A percentile compares a stretch with the other conserved stretches of the same genome.
Conservation (phyloP, 2,329 filamentous ascomycete species). For the Penicillium sp. region DNA sequence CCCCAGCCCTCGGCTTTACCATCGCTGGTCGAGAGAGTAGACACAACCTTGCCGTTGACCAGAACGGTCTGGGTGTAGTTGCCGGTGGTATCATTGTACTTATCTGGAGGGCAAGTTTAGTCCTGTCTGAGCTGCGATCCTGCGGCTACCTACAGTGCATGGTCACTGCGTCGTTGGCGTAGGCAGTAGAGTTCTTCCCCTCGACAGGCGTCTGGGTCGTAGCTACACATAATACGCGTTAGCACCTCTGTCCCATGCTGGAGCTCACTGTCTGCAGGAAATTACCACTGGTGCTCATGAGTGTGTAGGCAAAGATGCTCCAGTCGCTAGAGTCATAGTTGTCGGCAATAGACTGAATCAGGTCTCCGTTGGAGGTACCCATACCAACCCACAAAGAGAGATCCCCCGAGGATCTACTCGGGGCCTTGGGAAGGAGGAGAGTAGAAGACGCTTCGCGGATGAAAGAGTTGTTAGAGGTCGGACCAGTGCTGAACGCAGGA, state of each 20-base stretch:
- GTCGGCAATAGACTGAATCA: constrained; percentile 50
- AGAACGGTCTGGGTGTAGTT: constrained; percentile 45
- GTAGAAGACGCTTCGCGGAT: constrained; percentile 48
- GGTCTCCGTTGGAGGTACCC: constrained; percentile 48
- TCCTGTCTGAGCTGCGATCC: not conserved
- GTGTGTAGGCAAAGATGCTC: constrained; percentile 39
- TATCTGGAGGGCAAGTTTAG: constrained; percentile 26
- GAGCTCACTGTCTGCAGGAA: not conserved
- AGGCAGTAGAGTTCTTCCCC: constrained; percentile 26
- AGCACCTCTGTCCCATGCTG: not conserved
- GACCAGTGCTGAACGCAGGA: constrained; percentile 46
- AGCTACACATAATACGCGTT: constrained; percentile 13
- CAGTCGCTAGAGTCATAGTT: constrained; percentile 37
- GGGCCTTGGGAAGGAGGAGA: constrained; percentile 42
- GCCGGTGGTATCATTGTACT: constrained; percentile 39
- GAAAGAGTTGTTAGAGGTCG: constrained; percentile 40
- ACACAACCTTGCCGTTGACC: constrained; percentile 40
- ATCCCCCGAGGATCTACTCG: constrained; percentile 38
- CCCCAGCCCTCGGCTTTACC: constrained; percentile 47
- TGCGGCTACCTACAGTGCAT: constrained; percentile 38
- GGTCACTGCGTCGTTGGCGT: constrained; percentile 36
- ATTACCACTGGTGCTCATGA: constrained; percentile 18
- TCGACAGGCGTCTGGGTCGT: constrained; percentile 36
- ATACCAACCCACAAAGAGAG: constrained; percentile 51
- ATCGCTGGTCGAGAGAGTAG: constrained; percentile 47